Conservation (phyloP, 768 basidiomycete species). For the Tricholoma terreum region DNA sequence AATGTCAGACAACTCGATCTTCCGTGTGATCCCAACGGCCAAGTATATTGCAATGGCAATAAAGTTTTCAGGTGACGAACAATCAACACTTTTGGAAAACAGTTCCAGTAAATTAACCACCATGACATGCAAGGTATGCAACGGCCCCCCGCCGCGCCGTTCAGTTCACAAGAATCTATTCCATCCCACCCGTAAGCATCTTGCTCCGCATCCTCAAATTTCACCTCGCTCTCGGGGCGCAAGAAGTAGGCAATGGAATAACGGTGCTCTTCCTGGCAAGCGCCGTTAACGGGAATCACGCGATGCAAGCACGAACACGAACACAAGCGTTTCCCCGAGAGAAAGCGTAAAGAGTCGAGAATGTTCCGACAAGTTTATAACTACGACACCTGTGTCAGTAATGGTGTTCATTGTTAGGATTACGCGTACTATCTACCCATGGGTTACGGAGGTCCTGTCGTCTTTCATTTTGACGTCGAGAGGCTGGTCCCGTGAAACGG, state of each 20-base stretch:
- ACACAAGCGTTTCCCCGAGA: background rate
- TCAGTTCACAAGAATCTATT: background rate
- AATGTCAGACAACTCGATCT: too few species aligned
- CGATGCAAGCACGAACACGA: background rate
- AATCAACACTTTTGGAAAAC: too few species aligned
- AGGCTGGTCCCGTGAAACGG: background rate
- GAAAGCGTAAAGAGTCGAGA: conserved; percentile 1
- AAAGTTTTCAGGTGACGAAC: too few species aligned
- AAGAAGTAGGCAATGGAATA: background rate
- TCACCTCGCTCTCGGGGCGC: background rate
- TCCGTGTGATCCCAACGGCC: too few species aligned
- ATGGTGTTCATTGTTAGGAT: background rate
- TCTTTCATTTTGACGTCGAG: background rate
- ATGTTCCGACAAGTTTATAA: background rate
- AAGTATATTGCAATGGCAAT: too few species aligned
- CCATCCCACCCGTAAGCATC: conserved; percentile 2
- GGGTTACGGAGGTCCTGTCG: background rate
- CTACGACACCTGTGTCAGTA: background rate
- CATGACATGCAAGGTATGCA: too few species aligned
- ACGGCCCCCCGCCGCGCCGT: too few species aligned
- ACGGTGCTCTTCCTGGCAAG: background rate
- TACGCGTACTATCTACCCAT: background rate
- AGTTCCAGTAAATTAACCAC: too few species aligned
- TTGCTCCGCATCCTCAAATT: background rate
- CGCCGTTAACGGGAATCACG: background rate